Evolutionary conservation across 495 filamentous ascomycete genomes (phyloP).

Genomic region (Paragyromitra xinjiangensis): DNA sequence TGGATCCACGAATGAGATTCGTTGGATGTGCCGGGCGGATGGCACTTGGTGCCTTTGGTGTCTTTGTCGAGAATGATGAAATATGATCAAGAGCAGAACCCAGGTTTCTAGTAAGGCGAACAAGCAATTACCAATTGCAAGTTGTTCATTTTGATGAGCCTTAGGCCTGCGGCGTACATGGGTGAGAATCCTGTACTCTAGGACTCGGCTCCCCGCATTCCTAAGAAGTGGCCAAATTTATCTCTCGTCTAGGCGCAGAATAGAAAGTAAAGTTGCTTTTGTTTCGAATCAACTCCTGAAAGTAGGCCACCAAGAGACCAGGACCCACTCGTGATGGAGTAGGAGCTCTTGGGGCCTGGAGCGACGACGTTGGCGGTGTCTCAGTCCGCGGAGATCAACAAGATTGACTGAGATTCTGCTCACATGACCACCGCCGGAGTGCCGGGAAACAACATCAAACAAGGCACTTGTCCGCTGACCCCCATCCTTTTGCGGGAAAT

Average conservation of each 20-base stretch:
- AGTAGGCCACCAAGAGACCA: not conserved
- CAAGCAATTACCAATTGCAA: constrained; percentile 39
- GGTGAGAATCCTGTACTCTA: not conserved
- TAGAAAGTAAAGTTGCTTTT: constrained; percentile 19
- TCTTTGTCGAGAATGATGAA: constrained; percentile 31
- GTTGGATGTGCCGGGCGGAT: constrained; percentile 25
- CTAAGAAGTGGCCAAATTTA: constrained; percentile 12
- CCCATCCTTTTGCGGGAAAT: constrained; percentile 41
- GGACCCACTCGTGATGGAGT: not conserved
- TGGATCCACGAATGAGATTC: constrained; percentile 32
- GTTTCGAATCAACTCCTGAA: constrained; percentile 13
- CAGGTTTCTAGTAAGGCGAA: constrained; percentile 36
- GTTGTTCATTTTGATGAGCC: constrained; percentile 32
- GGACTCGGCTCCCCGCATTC: constrained; percentile 38
- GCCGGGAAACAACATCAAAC: constrained; percentile 36
- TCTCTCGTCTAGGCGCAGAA: constrained; percentile 9
- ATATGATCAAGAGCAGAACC: constrained; percentile 27
- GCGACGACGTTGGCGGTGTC: constrained; percentile 23
- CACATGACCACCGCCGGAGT: constrained; percentile 42
- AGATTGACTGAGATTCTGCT: constrained; percentile 26
- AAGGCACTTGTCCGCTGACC: constrained; percentile 24
- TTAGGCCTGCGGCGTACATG: not conserved
- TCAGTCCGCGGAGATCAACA: constrained; percentile 33
- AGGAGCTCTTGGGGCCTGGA: not conserved
- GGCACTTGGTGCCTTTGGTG: constrained; percentile 7